Evolutionary conservation across 106 monocot species (phyloP).

Genomic region (Ottelia alismoides): DNA sequence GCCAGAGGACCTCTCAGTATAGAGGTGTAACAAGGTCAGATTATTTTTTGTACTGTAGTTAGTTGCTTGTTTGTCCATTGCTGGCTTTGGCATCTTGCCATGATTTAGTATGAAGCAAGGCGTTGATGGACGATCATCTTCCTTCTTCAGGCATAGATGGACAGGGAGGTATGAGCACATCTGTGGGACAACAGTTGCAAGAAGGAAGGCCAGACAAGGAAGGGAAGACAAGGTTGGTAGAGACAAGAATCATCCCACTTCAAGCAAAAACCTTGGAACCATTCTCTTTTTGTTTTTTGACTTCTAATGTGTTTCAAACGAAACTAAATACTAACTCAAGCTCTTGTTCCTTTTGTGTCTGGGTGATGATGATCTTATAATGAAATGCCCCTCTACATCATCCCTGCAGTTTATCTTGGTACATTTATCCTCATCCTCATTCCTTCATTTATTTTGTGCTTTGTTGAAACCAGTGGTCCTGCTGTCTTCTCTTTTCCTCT

Average conservation of each 20-base stretch:
- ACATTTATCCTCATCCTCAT: conserved; percentile 5
- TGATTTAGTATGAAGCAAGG: too few relatives aligned
- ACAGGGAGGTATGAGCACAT: conserved; percentile 99
- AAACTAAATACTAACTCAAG: neutral
- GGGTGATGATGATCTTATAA: conserved; percentile 6
- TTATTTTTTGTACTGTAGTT: too few relatives aligned
- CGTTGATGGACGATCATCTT: too few relatives aligned
- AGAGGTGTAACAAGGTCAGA: conserved; percentile 79
- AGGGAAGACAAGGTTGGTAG: conserved; percentile 92
- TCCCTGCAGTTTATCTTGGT: conserved; percentile 84
- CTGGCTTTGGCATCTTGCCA: neutral
- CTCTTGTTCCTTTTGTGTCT: too few relatives aligned
- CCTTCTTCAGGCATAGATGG: conserved; percentile 80
- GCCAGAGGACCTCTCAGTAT: conserved; percentile 96
- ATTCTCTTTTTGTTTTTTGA: neutral
- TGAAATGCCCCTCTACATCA: neutral
- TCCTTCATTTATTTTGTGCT: neutral
- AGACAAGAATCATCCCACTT: too few relatives aligned
- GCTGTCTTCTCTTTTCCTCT: too few relatives aligned
- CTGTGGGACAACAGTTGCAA: conserved; percentile 99
- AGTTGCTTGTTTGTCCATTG: neutral
- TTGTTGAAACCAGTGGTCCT: neutral
- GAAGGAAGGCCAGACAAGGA: conserved; percentile 98
- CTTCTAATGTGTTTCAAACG: neutral
- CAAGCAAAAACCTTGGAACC: too few relatives aligned